Conservation (phyloP, 2,329 filamentous ascomycete genomes). For the Exserohilum rostratum region DNA sequence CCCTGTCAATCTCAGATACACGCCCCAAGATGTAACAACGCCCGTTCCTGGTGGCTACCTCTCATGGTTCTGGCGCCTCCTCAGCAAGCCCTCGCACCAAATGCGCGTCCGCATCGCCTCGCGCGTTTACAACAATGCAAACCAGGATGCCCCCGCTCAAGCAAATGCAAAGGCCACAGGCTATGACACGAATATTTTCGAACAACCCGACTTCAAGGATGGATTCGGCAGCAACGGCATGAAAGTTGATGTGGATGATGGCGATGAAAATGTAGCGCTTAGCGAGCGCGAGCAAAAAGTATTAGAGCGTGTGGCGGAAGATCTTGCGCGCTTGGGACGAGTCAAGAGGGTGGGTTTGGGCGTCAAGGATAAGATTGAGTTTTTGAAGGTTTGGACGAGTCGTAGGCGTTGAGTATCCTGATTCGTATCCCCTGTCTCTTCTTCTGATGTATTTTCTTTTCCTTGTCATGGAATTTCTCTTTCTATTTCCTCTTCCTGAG, state of each 20-base stretch:
- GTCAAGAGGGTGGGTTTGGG: constrained; percentile 89
- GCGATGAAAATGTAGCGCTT: constrained; percentile 15
- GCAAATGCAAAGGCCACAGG: constrained; percentile 26
- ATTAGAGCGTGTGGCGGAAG: constrained; percentile 80
- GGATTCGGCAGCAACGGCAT: constrained; percentile 26
- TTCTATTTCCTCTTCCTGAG: too few relatives aligned
- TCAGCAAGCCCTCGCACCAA: constrained; percentile 83
- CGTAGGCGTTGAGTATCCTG: constrained; percentile 36
- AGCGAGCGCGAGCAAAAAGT: constrained; percentile 65
- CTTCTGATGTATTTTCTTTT: too few relatives aligned
- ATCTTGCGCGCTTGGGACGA: constrained; percentile 82
- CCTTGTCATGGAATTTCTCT: too few relatives aligned
- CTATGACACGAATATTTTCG: constrained; percentile 44
- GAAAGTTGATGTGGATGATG: constrained; percentile 17
- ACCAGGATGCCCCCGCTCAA: constrained; percentile 23
- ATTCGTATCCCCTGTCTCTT: too few relatives aligned
- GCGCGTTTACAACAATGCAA: constrained; percentile 58
- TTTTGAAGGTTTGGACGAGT: constrained; percentile 73
- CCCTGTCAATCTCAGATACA: constrained; percentile 88
- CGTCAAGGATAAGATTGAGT: constrained; percentile 79
- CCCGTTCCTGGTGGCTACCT: constrained; percentile 77
- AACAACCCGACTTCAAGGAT: constrained; percentile 34
- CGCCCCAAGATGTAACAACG: constrained; percentile 86
- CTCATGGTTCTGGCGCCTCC: constrained; percentile 82
- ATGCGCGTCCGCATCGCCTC: constrained; percentile 91